Conservation (phyloP, 345 rosid genomes). For the Nephelium lappaceum region DNA sequence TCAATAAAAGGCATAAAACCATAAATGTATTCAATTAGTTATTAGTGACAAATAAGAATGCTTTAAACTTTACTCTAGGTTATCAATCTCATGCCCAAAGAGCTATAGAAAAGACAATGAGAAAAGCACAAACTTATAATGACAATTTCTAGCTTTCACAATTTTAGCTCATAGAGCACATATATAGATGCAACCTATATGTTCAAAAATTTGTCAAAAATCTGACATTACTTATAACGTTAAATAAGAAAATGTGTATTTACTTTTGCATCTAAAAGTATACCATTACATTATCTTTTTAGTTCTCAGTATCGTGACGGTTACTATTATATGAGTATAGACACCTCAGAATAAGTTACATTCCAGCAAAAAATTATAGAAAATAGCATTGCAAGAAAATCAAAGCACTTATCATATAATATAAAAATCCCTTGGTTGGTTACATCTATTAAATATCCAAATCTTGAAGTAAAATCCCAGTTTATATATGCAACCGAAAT, state of each 20-base stretch:
- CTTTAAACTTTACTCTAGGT: background rate
- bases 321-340: background rate
- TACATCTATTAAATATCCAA: background rate
- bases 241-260: background rate
- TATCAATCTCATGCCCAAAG: background rate
- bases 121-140: background rate
- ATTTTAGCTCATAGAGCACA: background rate
- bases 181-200: background rate
- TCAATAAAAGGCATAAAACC: background rate
- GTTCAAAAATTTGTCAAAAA: background rate
- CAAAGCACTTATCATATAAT: background rate
- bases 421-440: background rate
- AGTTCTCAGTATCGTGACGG: background rate
- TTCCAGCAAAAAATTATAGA: background rate
- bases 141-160: background rate
- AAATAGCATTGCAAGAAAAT: background rate
- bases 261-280: background rate
- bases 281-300: background rate
- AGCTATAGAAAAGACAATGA: background rate
- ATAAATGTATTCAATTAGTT: background rate
- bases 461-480: slow-evolving; percentile 4
- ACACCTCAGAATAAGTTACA: background rate
- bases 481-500: background rate
- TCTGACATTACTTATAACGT: background rate
- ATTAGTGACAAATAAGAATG: background rate